These are phyloP conservation scores for Colletotrichum echinochloae DNA, from an alignment of 2,329 filamentous ascomycete species.

Conservation along the genomic window DNA sequence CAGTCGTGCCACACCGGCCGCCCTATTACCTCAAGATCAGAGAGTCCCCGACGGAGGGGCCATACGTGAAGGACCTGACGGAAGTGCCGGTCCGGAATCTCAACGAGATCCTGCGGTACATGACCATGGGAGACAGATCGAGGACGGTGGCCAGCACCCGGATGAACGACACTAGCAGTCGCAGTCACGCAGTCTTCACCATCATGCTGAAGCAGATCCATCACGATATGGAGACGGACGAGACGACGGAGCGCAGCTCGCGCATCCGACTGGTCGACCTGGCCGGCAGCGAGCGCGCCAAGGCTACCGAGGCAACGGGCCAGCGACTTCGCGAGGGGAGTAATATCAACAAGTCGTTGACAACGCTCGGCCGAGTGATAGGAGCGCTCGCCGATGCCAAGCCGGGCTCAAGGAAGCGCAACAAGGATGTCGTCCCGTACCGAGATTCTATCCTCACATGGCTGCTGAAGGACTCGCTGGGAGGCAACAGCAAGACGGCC, in stretches of 20 bases:
- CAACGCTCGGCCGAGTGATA: slow-evolving; percentile 94
- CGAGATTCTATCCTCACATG: slow-evolving; percentile 86
- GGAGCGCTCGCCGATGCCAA: slow-evolving; percentile 85
- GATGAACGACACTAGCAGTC: slow-evolving; percentile 98
- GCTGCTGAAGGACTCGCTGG: slow-evolving; percentile 95
- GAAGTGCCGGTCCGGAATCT: slow-evolving; percentile 92
- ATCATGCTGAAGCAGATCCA: slow-evolving; percentile 99
- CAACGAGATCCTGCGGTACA: slow-evolving; percentile 87
- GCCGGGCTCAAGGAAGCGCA: slow-evolving; percentile 65
- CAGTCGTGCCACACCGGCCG: slow-evolving; percentile 74
- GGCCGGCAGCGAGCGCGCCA: slow-evolving; percentile 93
- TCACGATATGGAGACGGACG: slow-evolving; percentile 96
- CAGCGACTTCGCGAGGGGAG: slow-evolving; percentile 91
- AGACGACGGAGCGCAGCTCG: slow-evolving; percentile 94
- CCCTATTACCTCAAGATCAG: slow-evolving; percentile 97
- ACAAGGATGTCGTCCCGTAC: slow-evolving; percentile 82
- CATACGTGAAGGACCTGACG: slow-evolving; percentile 96
- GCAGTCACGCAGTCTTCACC: slow-evolving; percentile 97
- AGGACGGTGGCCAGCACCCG: slow-evolving; percentile 94
- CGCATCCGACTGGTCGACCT: slow-evolving; percentile 95
- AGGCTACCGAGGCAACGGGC: slow-evolving; percentile 94
- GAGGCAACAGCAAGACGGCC: slow-evolving; percentile 97
- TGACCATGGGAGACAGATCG: slow-evolving; percentile 89
- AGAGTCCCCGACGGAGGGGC: slow-evolving; percentile 93
- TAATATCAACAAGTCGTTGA: slow-evolving; percentile 99